Conservation (phyloP, 2,329 filamentous ascomycete species). For the Sclerotinia glacialis region DNA sequence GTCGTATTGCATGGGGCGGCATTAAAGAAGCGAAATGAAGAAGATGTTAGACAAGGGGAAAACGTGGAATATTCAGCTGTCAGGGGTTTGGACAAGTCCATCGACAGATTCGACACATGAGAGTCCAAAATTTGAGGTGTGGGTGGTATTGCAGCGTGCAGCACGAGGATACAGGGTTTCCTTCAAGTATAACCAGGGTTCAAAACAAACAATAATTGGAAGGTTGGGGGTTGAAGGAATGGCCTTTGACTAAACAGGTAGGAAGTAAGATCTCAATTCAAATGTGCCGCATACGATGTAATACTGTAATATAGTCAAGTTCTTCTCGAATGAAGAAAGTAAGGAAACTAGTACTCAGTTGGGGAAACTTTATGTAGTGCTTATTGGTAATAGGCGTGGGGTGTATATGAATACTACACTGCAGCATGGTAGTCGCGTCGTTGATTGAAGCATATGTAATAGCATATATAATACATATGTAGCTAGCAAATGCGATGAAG, state of each 20-base stretch:
- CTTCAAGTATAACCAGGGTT: constrained; percentile 1
- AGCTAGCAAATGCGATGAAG: not conserved
- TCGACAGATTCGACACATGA: not conserved
- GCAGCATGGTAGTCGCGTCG: constrained; percentile 21
- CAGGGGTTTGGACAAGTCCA: not conserved
- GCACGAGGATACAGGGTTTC: constrained; percentile 19
- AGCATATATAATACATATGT: not conserved
- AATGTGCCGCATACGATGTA: constrained; percentile 18
- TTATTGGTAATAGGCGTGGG: not conserved
- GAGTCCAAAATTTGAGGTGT: not conserved
- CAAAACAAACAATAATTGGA: constrained; percentile 1
- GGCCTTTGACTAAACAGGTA: not conserved
- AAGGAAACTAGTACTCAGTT: not conserved
- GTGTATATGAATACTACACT: constrained; percentile 20
- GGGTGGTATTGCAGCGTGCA: constrained; percentile 17
- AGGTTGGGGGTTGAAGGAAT: constrained; percentile 5
- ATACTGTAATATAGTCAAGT: not conserved
- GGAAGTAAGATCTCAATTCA: constrained; percentile 17
- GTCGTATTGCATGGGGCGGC: no score
- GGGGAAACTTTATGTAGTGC: constrained; percentile 14
- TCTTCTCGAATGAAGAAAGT: constrained; percentile 15
- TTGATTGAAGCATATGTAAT: not conserved
- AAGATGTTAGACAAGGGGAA: not conserved
- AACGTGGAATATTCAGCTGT: constrained; percentile 21
- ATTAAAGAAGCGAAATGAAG: not conserved